A percentile compares a stretch with the other conserved stretches of the same genome.
phyloP scores from a whole-genome alignment of 2,329 filamentous ascomycete genomes.

The Fusarium sp. region DNA sequence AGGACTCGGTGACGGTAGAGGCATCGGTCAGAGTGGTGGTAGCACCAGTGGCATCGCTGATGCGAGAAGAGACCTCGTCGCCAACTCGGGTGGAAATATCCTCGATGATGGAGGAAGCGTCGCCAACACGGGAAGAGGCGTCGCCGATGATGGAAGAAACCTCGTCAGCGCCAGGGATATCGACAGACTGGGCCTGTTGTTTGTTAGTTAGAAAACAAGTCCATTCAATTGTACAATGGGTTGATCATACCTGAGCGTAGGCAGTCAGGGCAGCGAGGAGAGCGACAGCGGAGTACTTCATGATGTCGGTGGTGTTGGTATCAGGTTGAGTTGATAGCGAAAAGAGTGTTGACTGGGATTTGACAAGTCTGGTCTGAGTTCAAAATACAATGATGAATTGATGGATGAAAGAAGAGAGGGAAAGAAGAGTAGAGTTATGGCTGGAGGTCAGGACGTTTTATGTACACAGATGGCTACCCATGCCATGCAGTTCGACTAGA shows the following conservation, averaged over 20 bases:
- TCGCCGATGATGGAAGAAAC: conserved; percentile 32
- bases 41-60: conserved; percentile 1
- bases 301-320: conserved; percentile 42
- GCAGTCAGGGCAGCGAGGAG: conserved; percentile 50
- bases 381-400: conserved; percentile 22
- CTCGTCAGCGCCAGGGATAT: conserved; percentile 18
- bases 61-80: conserved; percentile 18
- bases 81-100: conserved; percentile 22
- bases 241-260: conserved; percentile 33
- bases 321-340: conserved; percentile 5
- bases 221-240: too few species aligned
- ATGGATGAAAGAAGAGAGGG: not conserved
- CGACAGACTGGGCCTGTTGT: conserved; percentile 28
- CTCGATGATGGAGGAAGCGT: conserved; percentile 20
- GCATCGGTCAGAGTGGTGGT: conserved; percentile 1
- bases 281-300: conserved; percentile 55
- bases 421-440: not conserved
- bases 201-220: conserved; percentile 3
- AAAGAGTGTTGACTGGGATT: conserved; percentile 16
- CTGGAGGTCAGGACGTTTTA: conserved; percentile 39
- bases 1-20: conserved; percentile 19
- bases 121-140: conserved; percentile 17
- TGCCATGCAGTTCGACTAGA: conserved; percentile 29
- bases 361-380: conserved; percentile 14
- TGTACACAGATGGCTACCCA: conserved; percentile 25